Conservation (phyloP, 176 grass and related monocot species). For the Stipa capillata region DNA sequence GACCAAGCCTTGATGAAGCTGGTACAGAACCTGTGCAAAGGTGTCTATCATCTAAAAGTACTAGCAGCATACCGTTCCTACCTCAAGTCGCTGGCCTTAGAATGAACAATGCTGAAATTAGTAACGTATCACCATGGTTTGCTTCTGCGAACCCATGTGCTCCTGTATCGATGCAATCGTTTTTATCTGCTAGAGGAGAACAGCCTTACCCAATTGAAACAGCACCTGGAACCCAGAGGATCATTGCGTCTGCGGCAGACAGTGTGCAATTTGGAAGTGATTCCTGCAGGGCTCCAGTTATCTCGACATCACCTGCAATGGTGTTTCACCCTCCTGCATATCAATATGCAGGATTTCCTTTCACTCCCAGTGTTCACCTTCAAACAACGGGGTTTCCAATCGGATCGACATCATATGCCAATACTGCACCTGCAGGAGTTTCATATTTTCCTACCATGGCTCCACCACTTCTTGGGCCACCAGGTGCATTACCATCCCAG, state of each 20-base stretch:
- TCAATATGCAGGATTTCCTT: slow-evolving; percentile 55
- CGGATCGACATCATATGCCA: slow-evolving; percentile 36
- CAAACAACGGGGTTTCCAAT: slow-evolving; percentile 38
- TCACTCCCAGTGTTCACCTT: slow-evolving; percentile 36
- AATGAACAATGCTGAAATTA: slow-evolving; percentile 42
- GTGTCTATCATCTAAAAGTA: slow-evolving; percentile 31
- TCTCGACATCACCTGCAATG: slow-evolving; percentile 56
- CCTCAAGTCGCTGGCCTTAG: slow-evolving; percentile 43
- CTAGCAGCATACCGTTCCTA: slow-evolving; percentile 35
- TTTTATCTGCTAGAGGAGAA: slow-evolving; percentile 60
- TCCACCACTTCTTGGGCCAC: slow-evolving; percentile 34
- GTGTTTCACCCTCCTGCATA: slow-evolving; percentile 52
- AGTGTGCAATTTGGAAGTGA: slow-evolving; percentile 43
- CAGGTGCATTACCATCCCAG: slow-evolving; percentile 41
- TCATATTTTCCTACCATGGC: slow-evolving; percentile 42
- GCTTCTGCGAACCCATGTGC: slow-evolving; percentile 33
- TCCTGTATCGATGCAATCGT: slow-evolving; percentile 52
- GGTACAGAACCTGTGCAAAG: slow-evolving; percentile 39
- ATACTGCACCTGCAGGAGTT: slow-evolving; percentile 30
- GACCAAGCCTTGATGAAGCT: slow-evolving; percentile 67
- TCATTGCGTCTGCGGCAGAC: slow-evolving; percentile 22
- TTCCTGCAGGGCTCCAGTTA: slow-evolving; percentile 38
- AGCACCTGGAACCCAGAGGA: slow-evolving; percentile 41
- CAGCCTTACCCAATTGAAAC: slow-evolving; percentile 50
- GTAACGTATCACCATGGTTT: slow-evolving; percentile 65